Base-by-base conservation (phyloP, 345 rosid genomes). In the Limnanthes douglasii region DNA sequence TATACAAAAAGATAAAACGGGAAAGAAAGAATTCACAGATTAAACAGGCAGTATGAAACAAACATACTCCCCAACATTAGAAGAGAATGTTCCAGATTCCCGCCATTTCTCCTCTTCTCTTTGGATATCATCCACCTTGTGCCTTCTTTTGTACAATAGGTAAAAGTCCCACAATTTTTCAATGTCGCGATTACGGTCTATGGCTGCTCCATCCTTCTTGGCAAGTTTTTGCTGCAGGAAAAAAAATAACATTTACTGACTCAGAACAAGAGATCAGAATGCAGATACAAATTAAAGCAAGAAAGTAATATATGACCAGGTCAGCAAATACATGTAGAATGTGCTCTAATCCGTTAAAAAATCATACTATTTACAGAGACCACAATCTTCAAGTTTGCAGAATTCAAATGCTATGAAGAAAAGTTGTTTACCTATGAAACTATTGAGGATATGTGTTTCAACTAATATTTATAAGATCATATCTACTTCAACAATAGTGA, bases 141-240 rank as follows among this genome's bases (percentile, higher is more conserved):
- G 66, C 9, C 61, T 67, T 43, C 68, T 70, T 63, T 77, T 90
- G 46, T 77, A 90, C 1, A 56, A 63, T 48, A 66, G 61, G 60
- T 90, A 90, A 51, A 90, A 84, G 35, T 70, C 62, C 98, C 93
- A 90, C 13, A 90, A 46, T 18, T 61, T 79, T 39, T 90, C 94
- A 45, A 78, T 59, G 54, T 90, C 96, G 48, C 56, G 94, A 64
- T 69, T 39, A 12, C 96, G 96, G 50, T 84, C 76, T 57, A 90
- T 73, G 1, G 47, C 45, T 8, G 61, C 72, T 24, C 79, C 79
- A 62, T 73, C 98, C 53, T 56, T 80, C 65, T 80, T 77, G 35
- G 78, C 80, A 75, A 80, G 85, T 68, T 84, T 90, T 90, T 90
- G 98, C 98, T 84, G 80, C 62, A 70, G 57, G n/a, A n/a, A 17